Evolutionary conservation across 2,329 filamentous ascomycete species (phyloP).

Genomic region (Grosmannia serpens): DNA sequence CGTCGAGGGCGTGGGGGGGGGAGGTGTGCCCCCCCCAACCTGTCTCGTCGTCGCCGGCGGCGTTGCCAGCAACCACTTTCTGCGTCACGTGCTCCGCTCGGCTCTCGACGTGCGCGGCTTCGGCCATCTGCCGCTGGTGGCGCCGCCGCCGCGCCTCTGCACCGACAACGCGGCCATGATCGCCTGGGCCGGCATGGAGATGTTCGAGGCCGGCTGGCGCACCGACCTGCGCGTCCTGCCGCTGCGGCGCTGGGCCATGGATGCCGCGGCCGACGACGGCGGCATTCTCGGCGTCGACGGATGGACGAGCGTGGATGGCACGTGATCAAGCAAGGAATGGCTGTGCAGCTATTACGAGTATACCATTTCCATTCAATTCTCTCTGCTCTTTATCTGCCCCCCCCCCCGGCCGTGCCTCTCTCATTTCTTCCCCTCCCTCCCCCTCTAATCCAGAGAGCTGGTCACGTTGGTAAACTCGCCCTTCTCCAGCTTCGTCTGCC

Average conservation of each 20-base stretch:
- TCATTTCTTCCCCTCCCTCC: neutral
- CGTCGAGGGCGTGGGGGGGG: neutral
- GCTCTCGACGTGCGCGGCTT: constrained; percentile 57
- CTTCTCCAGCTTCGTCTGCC: constrained; percentile 97
- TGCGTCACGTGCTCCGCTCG: constrained; percentile 52
- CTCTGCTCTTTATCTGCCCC: too few species aligned
- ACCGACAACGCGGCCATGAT: constrained; percentile 98
- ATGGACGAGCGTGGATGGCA: constrained; percentile 26
- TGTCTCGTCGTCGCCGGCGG: constrained; percentile 76
- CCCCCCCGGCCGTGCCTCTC: neutral
- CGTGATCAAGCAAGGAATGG: too few species aligned
- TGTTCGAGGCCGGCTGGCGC: constrained; percentile 69
- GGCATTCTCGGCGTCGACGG: constrained; percentile 54
- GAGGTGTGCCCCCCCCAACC: constrained; percentile 10
- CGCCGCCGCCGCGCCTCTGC: constrained; percentile 68
- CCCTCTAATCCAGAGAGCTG: constrained; percentile 50
- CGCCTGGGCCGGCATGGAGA: constrained; percentile 84
- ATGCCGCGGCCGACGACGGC: constrained; percentile 45
- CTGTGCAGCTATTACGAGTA: too few species aligned
- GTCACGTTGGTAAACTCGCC: constrained; percentile 97
- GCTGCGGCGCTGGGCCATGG: constrained; percentile 63
- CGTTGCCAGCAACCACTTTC: constrained; percentile 74
- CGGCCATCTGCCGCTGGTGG: constrained; percentile 47
- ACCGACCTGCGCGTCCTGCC: constrained; percentile 49
- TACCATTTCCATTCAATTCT: too few species aligned